Evolutionary conservation across 495 filamentous ascomycete species (phyloP), one percentile per base, ranked within the genome.

Genomic region (Aspergillus kassunensis): DNA sequence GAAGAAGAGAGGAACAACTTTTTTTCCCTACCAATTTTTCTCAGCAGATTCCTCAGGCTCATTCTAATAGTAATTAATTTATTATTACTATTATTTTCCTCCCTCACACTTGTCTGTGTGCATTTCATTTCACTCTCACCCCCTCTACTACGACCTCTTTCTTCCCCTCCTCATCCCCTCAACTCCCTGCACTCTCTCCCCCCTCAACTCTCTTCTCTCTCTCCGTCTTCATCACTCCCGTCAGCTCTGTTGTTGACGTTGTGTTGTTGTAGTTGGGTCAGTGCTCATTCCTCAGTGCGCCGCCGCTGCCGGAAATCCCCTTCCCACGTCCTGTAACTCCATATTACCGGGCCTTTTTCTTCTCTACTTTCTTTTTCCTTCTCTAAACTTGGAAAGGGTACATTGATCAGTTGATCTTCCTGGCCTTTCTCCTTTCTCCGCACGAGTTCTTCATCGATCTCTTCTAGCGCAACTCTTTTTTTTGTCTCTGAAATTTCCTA

Each of bases 1-100:
- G 21, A 44, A 9, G 25, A n/a, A 47, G 50, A 21, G 29, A 47
- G 49, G 55, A 57, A 57, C 21, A 56, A 56, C 44, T 35, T 52
- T 59, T 57, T 56, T 59, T 56, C 54, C 21, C 33, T 23, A 23
- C 16, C 18, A 10, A 39, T 52, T 51, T 52, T 51, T 56, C 53
- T 51, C 57, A 48, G 39, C 37, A 41, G 43, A 60, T 53, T 60
- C 58, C 58, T 57, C 58, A 60, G 49, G n/a, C n/a, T n/a, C n/a
- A n/a, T n/a, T n/a, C n/a, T n/a, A n/a, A n/a, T n/a, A n/a, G n/a
- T n/a, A n/a, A n/a, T n/a, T 33, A 10, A 33, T 33, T 56, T 19
- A 34, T 51, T 21, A 41, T 49, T 48, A 23, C 21, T 37, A 44
- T 23, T 39, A 25, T 55, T 44, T 47, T 53, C 51, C 49, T 50